Conservation (phyloP, 169 alveolate genomes). For the Plasmodium adleri region DNA sequence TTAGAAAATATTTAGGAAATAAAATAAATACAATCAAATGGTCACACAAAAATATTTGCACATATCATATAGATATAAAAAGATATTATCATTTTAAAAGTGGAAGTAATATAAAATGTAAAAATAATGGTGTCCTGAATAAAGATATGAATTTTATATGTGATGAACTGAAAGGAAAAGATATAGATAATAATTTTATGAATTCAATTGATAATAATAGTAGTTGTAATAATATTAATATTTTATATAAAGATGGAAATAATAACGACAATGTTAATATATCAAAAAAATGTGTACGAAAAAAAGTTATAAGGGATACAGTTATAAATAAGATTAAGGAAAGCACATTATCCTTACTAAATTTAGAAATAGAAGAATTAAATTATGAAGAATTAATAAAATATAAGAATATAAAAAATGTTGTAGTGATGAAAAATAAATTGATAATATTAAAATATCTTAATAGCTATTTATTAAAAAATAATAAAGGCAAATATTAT, state of each 20-base stretch:
- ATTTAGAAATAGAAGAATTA: slow-evolving; percentile 44
- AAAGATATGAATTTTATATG: too few relatives aligned
- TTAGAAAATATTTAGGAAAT: too few relatives aligned
- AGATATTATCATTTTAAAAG: too few relatives aligned
- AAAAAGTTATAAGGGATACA: background rate
- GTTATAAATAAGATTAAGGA: slow-evolving; percentile 23
- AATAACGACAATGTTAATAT: background rate
- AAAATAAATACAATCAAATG: too few relatives aligned
- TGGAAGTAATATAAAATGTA: too few relatives aligned
- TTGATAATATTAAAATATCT: slow-evolving; percentile 34
- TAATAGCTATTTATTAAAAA: slow-evolving; percentile 30
- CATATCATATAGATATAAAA: too few relatives aligned
- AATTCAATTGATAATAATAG: too few relatives aligned
- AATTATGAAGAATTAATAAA: slow-evolving; percentile 33
- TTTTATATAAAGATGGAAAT: background rate
- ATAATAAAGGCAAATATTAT: slow-evolving; percentile 52
- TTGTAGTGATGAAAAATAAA: slow-evolving; percentile 18
- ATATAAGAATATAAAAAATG: slow-evolving; percentile 62
- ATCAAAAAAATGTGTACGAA: background rate
- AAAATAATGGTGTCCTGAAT: too few relatives aligned
- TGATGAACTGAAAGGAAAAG: too few relatives aligned
- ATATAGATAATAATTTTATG: too few relatives aligned
- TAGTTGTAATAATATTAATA: too few relatives aligned
- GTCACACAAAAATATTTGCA: too few relatives aligned
- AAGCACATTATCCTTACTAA: slow-evolving; percentile 4